Percentiles rank a stretch among this genome's conserved stretches.
phyloP scores from a whole-genome alignment of 2,329 filamentous ascomycete species.

The Nothophaeocryptopus gaeumannii region DNA sequence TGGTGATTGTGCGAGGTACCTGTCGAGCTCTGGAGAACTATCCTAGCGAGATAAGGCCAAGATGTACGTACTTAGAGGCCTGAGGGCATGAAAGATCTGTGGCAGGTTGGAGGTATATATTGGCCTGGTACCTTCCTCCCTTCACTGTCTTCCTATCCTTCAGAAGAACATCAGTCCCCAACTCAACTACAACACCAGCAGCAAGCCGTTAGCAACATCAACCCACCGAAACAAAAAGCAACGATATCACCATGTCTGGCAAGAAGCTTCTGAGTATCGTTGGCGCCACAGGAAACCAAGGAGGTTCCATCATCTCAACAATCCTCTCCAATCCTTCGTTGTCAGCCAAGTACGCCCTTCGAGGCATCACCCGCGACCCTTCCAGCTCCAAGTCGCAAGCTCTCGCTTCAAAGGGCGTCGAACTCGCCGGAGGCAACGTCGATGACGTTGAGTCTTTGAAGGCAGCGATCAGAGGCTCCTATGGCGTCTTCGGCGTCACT shows the following conservation, averaged over 20 bases:
- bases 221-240: neutral
- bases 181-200: neutral
- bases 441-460: slow-evolving; percentile 47
- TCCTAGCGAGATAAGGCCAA: too few relatives aligned
- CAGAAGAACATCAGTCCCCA: neutral
- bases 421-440: slow-evolving; percentile 54
- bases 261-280: slow-evolving; percentile 55
- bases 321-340: slow-evolving; percentile 46
- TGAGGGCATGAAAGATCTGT: too few relatives aligned
- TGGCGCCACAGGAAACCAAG: slow-evolving; percentile 61
- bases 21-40: too few relatives aligned
- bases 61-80: too few relatives aligned
- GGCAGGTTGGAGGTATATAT: too few relatives aligned
- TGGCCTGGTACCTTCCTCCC: too few relatives aligned
- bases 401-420: slow-evolving; percentile 47
- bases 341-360: slow-evolving; percentile 50
- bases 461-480: slow-evolving; percentile 45
- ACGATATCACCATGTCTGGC: slow-evolving; percentile 17
- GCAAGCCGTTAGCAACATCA: neutral
- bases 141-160: too few relatives aligned
- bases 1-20: too few relatives aligned
- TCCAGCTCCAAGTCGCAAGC: slow-evolving; percentile 45
- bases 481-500: slow-evolving; percentile 54
- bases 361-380: slow-evolving; percentile 55
- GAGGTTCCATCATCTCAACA: slow-evolving; percentile 52